A percentile compares a stretch with the other conserved stretches of the same genome.
Conservation (phyloP, 1,284 basidiomycete species). For the Tilletia indica region DNA sequence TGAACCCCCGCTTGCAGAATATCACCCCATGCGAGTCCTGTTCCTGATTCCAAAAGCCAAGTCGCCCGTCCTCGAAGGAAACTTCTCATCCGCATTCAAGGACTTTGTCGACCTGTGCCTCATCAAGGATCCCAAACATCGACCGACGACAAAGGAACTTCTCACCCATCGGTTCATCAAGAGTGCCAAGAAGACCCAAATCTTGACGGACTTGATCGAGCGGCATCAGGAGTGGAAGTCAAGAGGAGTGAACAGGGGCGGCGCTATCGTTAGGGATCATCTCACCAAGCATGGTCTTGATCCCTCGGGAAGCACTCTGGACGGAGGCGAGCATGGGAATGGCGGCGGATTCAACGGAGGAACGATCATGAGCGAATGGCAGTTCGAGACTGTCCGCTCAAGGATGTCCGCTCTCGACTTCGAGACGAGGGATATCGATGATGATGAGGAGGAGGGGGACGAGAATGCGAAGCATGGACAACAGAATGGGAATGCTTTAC, state of each 20-base stretch:
- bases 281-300: conserved; percentile 24
- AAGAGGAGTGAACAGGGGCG: conserved; percentile 39
- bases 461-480: background rate
- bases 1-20: conserved; percentile 59
- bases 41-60: conserved; percentile 66
- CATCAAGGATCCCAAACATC: conserved; percentile 85
- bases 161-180: conserved; percentile 89
- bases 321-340: background rate
- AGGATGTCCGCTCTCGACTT: conserved; percentile 62
- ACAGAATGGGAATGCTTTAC: background rate
- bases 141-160: conserved; percentile 84
- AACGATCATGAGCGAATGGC: conserved; percentile 86
- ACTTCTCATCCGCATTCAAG: conserved; percentile 77
- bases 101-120: conserved; percentile 88
- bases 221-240: conserved; percentile 53
- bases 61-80: conserved; percentile 81
- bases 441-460: conserved; percentile 24
- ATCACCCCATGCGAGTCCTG: conserved; percentile 59
- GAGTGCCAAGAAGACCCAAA: conserved; percentile 71
- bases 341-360: conserved; percentile 36
- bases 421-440: conserved; percentile 64
- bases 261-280: conserved; percentile 37
- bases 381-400: conserved; percentile 80
- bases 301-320: background rate
- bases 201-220: conserved; percentile 81